Base-by-base conservation (phyloP, 1,284 basidiomycete species). In the Puccinia hordei region DNA sequence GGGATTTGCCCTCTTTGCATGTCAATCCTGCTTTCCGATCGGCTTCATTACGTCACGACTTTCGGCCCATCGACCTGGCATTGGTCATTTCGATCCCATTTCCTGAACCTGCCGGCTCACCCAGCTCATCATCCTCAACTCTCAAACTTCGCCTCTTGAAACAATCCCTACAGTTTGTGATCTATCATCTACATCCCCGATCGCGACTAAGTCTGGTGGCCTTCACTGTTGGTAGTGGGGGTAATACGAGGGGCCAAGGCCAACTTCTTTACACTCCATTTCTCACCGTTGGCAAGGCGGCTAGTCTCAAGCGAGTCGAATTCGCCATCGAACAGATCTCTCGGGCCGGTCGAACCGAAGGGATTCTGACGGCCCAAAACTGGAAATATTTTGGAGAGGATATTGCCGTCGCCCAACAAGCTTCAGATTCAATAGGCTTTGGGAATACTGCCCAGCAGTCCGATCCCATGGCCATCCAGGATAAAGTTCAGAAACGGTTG, bases 81-180 rank as follows among this genome's bases (percentile, higher is more conserved):
- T 89, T 98, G 74, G 93, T 98, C 79, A 87, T 98, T 57, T 94
- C 95, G 1, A 88, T 98, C 0, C 94, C 95, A 0, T 89, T 91
- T 8, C 44, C 71, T 44, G 44, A 77, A 12, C 53, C 55, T n/a
- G 9, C 35, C 22, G 59, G 27, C 6, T 88, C 87, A 65, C 88
- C 91, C 27, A 88, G 90, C n/a, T 90, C 90, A 17, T 91, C 91
- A 82, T 92, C 92, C 1, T 91, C 92, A 0, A 89, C 90, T 74
- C 89, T 97, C 83, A 97, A 96, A 86, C 84, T 92, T 71, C 90
- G 93, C 57, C 91, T 97, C 27, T 92, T 98, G 87, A 91, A 90
- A 83, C 89, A 91, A 13, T 91, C 93, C 0, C 88, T 98, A 41
- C 92, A 94, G 83, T 97, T 96, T 85, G 86, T 93, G 59, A 87